Percentiles rank a stretch among this genome's conserved stretches.
Evolutionary conservation across 2,329 filamentous ascomycete species (phyloP).

Genomic region (Teratosphaeria epicoccoides): DNA sequence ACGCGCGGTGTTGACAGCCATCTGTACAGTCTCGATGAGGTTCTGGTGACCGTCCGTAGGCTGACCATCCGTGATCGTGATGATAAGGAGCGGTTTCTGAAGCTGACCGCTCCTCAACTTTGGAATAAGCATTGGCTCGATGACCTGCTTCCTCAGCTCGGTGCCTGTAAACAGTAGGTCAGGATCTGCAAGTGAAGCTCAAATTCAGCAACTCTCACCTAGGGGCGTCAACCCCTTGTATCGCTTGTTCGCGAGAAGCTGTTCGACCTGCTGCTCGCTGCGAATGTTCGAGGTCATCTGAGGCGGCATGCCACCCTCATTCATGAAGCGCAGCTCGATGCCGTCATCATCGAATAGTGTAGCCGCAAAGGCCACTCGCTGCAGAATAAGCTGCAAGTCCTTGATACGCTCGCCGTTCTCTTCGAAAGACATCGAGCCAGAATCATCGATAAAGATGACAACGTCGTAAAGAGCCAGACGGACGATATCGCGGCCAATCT

Average conservation of each 20-base stretch:
- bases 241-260: slow-evolving; percentile 46
- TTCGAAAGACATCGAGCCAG: slow-evolving; percentile 59
- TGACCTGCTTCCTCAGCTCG: slow-evolving; percentile 50
- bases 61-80: slow-evolving; percentile 56
- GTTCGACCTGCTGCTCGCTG: slow-evolving; percentile 47
- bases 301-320: slow-evolving; percentile 41
- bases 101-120: slow-evolving; percentile 44
- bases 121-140: slow-evolving; percentile 49
- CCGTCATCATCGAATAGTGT: slow-evolving; percentile 61
- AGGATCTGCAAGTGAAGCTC: background rate
- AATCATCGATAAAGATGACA: slow-evolving; percentile 56
- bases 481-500: slow-evolving; percentile 53
- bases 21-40: slow-evolving; percentile 48
- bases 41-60: slow-evolving; percentile 49
- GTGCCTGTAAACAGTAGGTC: slow-evolving; percentile 32
- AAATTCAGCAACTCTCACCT: slow-evolving; percentile 20
- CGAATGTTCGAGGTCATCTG: slow-evolving; percentile 44
- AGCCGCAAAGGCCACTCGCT: slow-evolving; percentile 52
- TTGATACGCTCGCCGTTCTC: slow-evolving; percentile 57
- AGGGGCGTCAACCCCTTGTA: slow-evolving; percentile 59
- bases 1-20: slow-evolving; percentile 42
- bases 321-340: slow-evolving; percentile 61
- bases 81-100: slow-evolving; percentile 54
- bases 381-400: slow-evolving; percentile 54
- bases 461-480: slow-evolving; percentile 54